Conservation (phyloP, 192 early-diverging fungal genomes). For the Chytriomyces hyalinus region DNA sequence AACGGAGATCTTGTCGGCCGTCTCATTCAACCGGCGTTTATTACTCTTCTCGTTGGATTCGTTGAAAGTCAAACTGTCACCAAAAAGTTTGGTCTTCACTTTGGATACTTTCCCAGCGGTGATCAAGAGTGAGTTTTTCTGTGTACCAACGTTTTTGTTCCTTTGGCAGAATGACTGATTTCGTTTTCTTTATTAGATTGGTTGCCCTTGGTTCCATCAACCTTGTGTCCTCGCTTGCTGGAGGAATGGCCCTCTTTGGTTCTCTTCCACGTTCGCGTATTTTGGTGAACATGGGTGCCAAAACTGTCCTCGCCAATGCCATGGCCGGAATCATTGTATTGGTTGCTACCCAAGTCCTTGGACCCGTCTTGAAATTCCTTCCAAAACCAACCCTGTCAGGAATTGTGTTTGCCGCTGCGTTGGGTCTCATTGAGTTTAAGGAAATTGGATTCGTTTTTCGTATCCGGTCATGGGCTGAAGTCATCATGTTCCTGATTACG, state of each 20-base stretch:
- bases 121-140: conserved; percentile 47
- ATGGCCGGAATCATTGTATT: conserved; percentile 74
- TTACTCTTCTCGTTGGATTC: conserved; percentile 49
- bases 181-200: background rate
- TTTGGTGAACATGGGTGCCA: conserved; percentile 81
- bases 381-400: conserved; percentile 77
- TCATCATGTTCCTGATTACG: conserved; percentile 38
- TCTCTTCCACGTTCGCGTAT: conserved; percentile 90
- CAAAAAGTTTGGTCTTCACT: conserved; percentile 41
- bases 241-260: conserved; percentile 67
- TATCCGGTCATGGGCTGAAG: conserved; percentile 29
- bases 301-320: conserved; percentile 78
- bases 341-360: conserved; percentile 71
- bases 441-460: conserved; percentile 79
- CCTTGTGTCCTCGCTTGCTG: conserved; percentile 44
- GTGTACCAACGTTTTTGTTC: conserved; percentile 43
- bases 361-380: conserved; percentile 76
- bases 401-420: conserved; percentile 83
- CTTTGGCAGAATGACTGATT: conserved; percentile 1
- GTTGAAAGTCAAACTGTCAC: conserved; percentile 50
- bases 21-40: conserved; percentile 40
- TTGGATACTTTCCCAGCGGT: conserved; percentile 39
- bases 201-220: conserved; percentile 51
- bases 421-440: conserved; percentile 76
- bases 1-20: conserved; percentile 29